Evolutionary conservation across 495 filamentous ascomycete species (phyloP).

Genomic region (Penicillium tannophilum): DNA sequence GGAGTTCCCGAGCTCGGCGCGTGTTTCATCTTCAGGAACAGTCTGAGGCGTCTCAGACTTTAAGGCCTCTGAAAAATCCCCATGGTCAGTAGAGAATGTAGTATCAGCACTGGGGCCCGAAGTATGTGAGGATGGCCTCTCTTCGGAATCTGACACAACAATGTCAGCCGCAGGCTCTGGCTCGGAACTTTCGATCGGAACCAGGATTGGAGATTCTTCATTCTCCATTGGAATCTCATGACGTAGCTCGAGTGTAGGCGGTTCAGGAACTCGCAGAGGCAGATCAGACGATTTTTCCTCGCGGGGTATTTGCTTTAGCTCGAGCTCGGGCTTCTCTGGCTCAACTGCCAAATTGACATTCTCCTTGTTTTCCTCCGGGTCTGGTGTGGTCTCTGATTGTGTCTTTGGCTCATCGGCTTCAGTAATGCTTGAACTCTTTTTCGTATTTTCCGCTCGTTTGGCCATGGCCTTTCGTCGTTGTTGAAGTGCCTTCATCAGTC

Average conservation of each 20-base stretch:
- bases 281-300: not conserved
- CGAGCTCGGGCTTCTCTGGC: conserved; percentile 5
- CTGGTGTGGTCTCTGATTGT: conserved; percentile 2
- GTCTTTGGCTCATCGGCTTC: conserved; percentile 17
- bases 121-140: conserved; percentile 21
- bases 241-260: conserved; percentile 3
- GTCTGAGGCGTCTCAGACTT: conserved; percentile 26
- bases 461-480: conserved; percentile 77
- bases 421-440: conserved; percentile 30
- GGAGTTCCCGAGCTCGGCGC: conserved; percentile 26
- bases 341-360: conserved; percentile 26
- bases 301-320: not conserved
- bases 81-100: conserved; percentile 14
- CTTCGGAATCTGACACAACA: conserved; percentile 20
- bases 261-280: conserved; percentile 4
- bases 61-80: conserved; percentile 14
- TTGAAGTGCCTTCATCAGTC: conserved; percentile 92
- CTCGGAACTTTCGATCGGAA: conserved; percentile 13
- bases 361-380: conserved; percentile 35
- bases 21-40: conserved; percentile 33
- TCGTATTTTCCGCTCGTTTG: conserved; percentile 40
- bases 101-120: conserved; percentile 18
- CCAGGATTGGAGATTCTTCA: conserved; percentile 1
- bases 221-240: conserved; percentile 3
- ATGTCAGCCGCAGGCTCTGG: conserved; percentile 27